Base-by-base conservation (phyloP, 2,329 filamentous ascomycete genomes). In the Talaromyces rugulosus region DNA sequence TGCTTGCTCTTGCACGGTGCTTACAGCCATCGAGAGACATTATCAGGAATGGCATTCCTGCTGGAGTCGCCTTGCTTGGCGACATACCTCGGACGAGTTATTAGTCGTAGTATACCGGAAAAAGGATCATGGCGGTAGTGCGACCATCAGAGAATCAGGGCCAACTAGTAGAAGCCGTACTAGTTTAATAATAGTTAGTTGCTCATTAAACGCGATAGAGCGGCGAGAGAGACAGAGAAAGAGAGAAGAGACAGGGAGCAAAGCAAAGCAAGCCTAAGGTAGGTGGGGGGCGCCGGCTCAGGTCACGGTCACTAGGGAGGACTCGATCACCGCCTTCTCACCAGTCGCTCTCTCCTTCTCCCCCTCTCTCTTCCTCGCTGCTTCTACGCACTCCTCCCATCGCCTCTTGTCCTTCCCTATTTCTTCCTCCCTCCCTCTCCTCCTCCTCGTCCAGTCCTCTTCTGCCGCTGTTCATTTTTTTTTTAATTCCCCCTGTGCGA, bases 401-500 rank as follows among this genome's bases (percentile, higher is more conserved):
- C 34, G 28, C 61, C 34, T 58, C 31, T n/a, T 42, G 55, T 33
- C 42, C 31, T 54, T 47, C 44, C 31, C 30, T 51, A 47, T 51
- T 33, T 28, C 40, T 36, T 56, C 53, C 51, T 50, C 56, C 31
- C 42, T 42, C 56, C 51, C 34, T 36, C 36, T 61, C 50, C 31
- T n/a, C 47, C 31, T 36, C 28, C 18, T 36, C 18, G 27, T 14
- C 11, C 44, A 51, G 31, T 62, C 27, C 42, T 58, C 40, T 27
- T 18, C 40, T 36, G 23, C 28, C 42, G n/a, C 34, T 50, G 11
- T 33, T 47, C 56, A 2, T 23, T 28, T 50, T 47, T 60, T 28
- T 23, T 18, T n/a, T 42, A 42, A 33, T 52, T 30, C 56, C 40
- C 53, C 31, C 4, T 47, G 42, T 47, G 42, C 44, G 44, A 47